Evolutionary conservation across 441 rosid species (phyloP).

Genomic region (Aleurites moluccanus): DNA sequence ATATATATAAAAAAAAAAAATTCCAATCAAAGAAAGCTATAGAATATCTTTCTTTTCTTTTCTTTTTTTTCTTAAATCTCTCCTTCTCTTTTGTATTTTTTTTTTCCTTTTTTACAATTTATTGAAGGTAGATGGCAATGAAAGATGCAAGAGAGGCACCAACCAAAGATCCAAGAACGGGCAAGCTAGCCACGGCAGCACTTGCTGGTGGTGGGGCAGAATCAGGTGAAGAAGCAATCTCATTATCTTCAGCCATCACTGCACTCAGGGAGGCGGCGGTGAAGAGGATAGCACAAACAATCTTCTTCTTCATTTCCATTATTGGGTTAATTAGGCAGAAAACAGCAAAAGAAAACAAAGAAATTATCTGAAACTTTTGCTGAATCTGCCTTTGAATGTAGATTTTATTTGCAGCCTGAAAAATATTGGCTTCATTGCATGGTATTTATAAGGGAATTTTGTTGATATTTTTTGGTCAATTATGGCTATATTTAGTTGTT

Average conservation of each 20-base stretch:
- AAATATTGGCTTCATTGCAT: background rate
- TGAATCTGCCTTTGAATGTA: conserved; percentile 19
- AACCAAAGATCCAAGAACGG: conserved; percentile 54
- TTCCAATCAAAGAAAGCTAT: conserved; percentile 11
- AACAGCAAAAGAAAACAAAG: background rate
- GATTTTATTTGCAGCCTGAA: conserved; percentile 29
- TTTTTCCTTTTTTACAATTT: conserved; percentile 5
- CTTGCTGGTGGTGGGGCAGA: conserved; percentile 44
- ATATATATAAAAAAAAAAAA: background rate
- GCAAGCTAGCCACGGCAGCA: conserved; percentile 42
- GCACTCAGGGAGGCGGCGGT: conserved; percentile 61
- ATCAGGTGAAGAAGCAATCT: conserved; percentile 30
- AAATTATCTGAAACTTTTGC: background rate
- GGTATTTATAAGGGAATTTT: conserved; percentile 12
- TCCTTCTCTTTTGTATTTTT: background rate
- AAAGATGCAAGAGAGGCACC: conserved; percentile 66
- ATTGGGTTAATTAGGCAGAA: background rate
- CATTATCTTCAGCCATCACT: conserved; percentile 46
- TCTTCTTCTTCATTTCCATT: conserved; percentile 82
- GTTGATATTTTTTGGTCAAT: background rate
- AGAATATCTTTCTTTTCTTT: conserved; percentile 1
- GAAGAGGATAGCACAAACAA: conserved; percentile 52
- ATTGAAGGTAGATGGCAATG: conserved; percentile 57
- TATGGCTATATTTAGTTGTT: background rate
- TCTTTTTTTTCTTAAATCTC: background rate